Conservation (phyloP, 805 yeast species). For the Vanderwaltozyma yarrowii region DNA sequence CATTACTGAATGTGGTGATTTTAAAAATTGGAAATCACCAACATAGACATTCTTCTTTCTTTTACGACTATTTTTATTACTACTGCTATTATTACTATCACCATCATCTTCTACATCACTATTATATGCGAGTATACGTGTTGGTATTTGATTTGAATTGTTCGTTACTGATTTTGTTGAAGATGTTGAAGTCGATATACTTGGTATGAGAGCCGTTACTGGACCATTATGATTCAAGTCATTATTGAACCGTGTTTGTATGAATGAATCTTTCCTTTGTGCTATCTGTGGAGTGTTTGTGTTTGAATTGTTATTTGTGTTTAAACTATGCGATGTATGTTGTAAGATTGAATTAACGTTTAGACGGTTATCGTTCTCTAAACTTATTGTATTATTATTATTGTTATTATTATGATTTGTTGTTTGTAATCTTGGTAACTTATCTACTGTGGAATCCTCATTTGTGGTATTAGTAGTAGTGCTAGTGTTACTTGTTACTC, state of each 20-base stretch:
- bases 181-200: not conserved
- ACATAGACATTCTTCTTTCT: slow-evolving; percentile 22
- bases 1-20: slow-evolving; percentile 36
- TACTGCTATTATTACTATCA: not conserved
- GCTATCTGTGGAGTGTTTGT: not conserved
- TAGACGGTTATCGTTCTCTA: not conserved
- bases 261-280: not conserved
- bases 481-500: not conserved
- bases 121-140: not conserved
- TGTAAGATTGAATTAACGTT: slow-evolving; percentile 1
- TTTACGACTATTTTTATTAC: not conserved
- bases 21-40: slow-evolving; percentile 30
- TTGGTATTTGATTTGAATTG: not conserved
- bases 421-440: not conserved
- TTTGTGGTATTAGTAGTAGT: not conserved
- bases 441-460: not conserved
- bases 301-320: not conserved
- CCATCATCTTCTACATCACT: not conserved
- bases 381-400: no score
- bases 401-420: no score
- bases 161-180: not conserved
- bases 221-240: no score
- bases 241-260: not conserved
- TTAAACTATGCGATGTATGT: not conserved
- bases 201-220: not conserved